phyloP scores from a whole-genome alignment of 2,329 filamentous ascomycete species.

The Raffaelea ambrosiae region DNA sequence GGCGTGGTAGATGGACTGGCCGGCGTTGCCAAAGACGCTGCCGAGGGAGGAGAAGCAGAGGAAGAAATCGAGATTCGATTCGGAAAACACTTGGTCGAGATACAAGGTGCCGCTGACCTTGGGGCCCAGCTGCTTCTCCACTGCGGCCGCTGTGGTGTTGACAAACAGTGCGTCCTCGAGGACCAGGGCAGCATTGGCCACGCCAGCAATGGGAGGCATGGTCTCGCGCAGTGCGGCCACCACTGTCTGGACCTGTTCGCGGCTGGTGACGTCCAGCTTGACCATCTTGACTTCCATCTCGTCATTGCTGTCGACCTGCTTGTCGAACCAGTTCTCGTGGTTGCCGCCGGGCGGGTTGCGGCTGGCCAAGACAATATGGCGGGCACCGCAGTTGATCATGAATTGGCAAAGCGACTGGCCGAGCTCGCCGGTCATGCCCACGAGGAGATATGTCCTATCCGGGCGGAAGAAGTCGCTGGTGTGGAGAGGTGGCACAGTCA shows the following conservation, averaged over 20 bases:
- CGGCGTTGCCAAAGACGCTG: constrained; percentile 13
- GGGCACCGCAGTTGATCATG: constrained; percentile 30
- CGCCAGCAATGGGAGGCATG: constrained; percentile 25
- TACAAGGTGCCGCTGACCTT: constrained; percentile 23
- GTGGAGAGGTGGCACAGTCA: background rate
- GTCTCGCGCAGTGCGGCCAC: background rate
- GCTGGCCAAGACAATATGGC: constrained; percentile 28
- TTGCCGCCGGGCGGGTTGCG: constrained; percentile 16
- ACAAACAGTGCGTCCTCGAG: constrained; percentile 19
- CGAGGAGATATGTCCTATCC: constrained; percentile 24
- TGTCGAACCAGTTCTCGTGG: constrained; percentile 3
- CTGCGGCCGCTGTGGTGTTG: constrained; percentile 13
- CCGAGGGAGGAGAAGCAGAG: constrained; percentile 21
- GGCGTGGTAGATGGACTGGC: constrained; percentile 31
- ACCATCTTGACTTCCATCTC: constrained; percentile 1
- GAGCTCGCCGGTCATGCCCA: constrained; percentile 24
- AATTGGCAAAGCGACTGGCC: constrained; percentile 29
- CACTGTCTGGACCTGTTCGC: constrained; percentile 19
- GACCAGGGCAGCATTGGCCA: constrained; percentile 29
- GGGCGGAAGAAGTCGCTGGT: constrained; percentile 10
- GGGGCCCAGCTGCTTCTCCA: constrained; percentile 17
- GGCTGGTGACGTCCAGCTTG: constrained; percentile 16
- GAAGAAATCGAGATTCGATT: constrained; percentile 25
- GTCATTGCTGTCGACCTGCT: constrained; percentile 8
- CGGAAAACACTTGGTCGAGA: constrained; percentile 21